Base-by-base conservation (phyloP, 2,329 filamentous ascomycete species). In the Ophiosphaerella herpotricha region DNA sequence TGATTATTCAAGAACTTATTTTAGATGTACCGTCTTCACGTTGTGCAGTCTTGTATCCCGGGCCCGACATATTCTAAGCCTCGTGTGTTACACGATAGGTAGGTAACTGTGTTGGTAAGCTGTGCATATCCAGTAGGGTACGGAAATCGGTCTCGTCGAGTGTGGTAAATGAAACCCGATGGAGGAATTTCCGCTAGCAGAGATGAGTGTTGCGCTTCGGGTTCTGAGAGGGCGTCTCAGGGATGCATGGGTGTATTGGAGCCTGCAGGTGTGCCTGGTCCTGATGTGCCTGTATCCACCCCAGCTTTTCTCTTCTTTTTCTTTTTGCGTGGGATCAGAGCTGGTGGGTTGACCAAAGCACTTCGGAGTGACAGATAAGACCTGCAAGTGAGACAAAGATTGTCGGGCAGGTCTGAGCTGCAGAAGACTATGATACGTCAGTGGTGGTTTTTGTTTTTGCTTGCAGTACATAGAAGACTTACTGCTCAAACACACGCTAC, bases 401-500 rank as follows among this genome's bases (percentile, higher is more conserved):
- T 68, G 43, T 66, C 63, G 31, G 64, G 64, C 12, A 73, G 63
- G 39, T 62, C 54, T 5, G 71, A 60, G 29, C 52, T 61, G 57
- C 72, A 74, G 58, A 74, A 74, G 39, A 74, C 72, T 74, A 24
- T 24, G 9, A 24, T 9, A 18, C 7, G 23, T 61, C 47, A 59
- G 57, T 40, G 38, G 12, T 12, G 21, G 23, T 11, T 8, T n/a
- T 23, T 1, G 5, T 11, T 8, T n/a, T 23, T 1, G 5, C 11
- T 38, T 33, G 12, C 8, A 31, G 33, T 6, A 24, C 11, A 3
- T 24, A 12, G n/a, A 21, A 14, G 11, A 74, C 78, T 64, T 74
- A 83, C 80, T 99, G 73, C 90, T 96, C 38, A 99, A 79, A 69
- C 94, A 99, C 61, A 99, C 91, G 54, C 90, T 96, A 78, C 94